phyloP scores from a whole-genome alignment of 192 early-diverging fungal genomes.

The Backusella mclennaniae region DNA sequence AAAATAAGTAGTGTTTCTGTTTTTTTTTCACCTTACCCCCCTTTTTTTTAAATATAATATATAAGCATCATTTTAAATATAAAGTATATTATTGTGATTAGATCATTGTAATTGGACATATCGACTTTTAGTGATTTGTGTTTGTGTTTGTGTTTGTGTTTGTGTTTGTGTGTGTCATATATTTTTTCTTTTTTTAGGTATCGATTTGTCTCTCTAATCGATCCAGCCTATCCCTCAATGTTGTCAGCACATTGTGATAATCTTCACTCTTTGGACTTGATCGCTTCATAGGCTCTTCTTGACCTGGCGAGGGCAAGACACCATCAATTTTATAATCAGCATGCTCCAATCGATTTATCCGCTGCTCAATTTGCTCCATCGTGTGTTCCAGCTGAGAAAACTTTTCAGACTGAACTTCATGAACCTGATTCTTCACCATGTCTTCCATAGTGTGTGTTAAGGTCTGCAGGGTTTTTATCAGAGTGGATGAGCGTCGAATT shows the following conservation, averaged over 20 bases:
- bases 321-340: neutral
- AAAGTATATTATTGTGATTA: neutral
- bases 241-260: conserved; percentile 22
- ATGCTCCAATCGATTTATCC: conserved; percentile 18
- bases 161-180: neutral
- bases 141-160: neutral
- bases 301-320: neutral
- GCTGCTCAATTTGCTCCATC: conserved; percentile 31
- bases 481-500: conserved; percentile 62
- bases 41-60: neutral
- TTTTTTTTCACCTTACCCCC: neutral
- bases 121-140: neutral
- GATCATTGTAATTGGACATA: neutral
- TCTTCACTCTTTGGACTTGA: conserved; percentile 10
- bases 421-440: conserved; percentile 66
- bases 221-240: conserved; percentile 25
- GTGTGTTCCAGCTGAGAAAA: conserved; percentile 46
- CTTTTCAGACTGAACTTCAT: conserved; percentile 66
- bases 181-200: neutral
- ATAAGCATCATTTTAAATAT: conserved; percentile 4
- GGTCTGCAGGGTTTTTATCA: conserved; percentile 73
- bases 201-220: conserved; percentile 28
- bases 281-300: neutral
- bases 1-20: neutral
- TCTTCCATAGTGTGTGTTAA: conserved; percentile 72